phyloP scores from a whole-genome alignment of 208 protist genomes.

The Herpetomonas samuelpessoai region DNA sequence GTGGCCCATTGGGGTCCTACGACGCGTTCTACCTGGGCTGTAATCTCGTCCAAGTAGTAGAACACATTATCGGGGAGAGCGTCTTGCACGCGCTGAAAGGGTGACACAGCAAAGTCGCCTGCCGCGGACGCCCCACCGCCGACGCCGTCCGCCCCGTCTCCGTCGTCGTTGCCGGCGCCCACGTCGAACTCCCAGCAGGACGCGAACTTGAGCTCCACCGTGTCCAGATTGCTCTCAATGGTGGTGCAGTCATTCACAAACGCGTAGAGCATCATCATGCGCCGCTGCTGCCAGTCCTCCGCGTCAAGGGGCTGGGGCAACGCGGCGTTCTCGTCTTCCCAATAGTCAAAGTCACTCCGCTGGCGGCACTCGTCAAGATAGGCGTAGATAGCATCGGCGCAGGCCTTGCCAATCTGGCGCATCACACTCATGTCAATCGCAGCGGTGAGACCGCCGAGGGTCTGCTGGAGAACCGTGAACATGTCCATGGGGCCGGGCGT shows the following conservation, averaged over 20 bases:
- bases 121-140: slow-evolving; percentile 9
- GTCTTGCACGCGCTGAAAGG: slow-evolving; percentile 75
- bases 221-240: slow-evolving; percentile 85
- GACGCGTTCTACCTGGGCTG: slow-evolving; percentile 74
- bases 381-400: slow-evolving; percentile 66
- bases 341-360: slow-evolving; percentile 81
- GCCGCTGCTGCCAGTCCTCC: slow-evolving; percentile 72
- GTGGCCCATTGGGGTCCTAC: slow-evolving; percentile 69
- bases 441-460: slow-evolving; percentile 63
- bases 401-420: slow-evolving; percentile 72
- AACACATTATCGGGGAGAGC: slow-evolving; percentile 54
- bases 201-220: slow-evolving; percentile 82
- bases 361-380: slow-evolving; percentile 78
- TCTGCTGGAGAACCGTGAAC: slow-evolving; percentile 86
- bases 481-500: slow-evolving; percentile 85
- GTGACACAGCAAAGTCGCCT: slow-evolving; percentile 21
- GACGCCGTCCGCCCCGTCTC: not conserved
- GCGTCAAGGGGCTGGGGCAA: slow-evolving; percentile 16
- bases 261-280: slow-evolving; percentile 79
- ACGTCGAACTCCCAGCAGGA: slow-evolving; percentile 56
- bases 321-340: slow-evolving; percentile 64
- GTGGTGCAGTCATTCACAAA: slow-evolving; percentile 86
- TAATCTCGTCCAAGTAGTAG: slow-evolving; percentile 86
- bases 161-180: not conserved
- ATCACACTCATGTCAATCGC: slow-evolving; percentile 70